Percentiles rank a stretch among this genome's conserved stretches.
phyloP scores from a whole-genome alignment of 2,329 filamentous ascomycete genomes.

The Blastomyces parvus region DNA sequence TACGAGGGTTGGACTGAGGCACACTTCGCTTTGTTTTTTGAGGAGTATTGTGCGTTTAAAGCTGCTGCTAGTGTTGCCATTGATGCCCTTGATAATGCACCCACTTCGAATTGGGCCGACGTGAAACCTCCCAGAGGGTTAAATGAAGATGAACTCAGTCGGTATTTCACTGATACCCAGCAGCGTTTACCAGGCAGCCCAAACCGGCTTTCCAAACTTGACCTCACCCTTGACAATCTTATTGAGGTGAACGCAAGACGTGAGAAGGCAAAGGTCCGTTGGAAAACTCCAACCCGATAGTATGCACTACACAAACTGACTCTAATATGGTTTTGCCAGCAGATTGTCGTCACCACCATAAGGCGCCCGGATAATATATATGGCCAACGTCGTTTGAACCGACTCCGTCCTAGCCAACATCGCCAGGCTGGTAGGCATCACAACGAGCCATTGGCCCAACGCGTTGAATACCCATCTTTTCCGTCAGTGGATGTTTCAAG shows the following conservation, averaged over 20 bases:
- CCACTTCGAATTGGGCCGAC: background rate
- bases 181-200: background rate
- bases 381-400: background rate
- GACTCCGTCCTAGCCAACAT: background rate
- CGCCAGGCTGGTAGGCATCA: background rate
- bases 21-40: constrained; percentile 10
- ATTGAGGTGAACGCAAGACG: background rate
- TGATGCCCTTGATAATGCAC: no score
- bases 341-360: background rate
- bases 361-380: background rate
- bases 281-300: background rate
- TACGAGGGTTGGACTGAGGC: constrained; percentile 8
- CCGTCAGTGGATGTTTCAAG: background rate
- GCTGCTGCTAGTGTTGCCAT: background rate
- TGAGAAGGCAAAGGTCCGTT: background rate
- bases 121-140: background rate
- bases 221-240: background rate
- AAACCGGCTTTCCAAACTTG: background rate
- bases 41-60: constrained; percentile 7
- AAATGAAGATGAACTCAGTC: background rate
- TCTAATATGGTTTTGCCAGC: background rate
- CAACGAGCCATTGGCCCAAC: background rate
- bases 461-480: background rate
- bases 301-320: background rate
- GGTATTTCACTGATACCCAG: constrained; percentile 2